Conservation (phyloP, 352 stramenopile genomes). For the Globisporangium alternatum region DNA sequence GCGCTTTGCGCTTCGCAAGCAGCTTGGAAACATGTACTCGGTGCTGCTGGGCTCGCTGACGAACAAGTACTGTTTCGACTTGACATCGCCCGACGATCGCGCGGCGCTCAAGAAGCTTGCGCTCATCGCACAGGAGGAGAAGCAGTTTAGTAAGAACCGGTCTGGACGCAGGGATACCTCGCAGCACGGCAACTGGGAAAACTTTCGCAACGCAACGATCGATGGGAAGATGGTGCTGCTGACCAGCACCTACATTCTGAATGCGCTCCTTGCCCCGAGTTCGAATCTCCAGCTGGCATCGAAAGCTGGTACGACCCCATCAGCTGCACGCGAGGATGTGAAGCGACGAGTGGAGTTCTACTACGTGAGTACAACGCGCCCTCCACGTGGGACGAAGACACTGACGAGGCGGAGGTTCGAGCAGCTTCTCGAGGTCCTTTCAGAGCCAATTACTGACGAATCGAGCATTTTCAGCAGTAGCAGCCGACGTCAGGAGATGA, state of each 20-base stretch:
- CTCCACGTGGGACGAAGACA: slow-evolving; percentile 47
- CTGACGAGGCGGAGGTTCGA: slow-evolving; percentile 54
- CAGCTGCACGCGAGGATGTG: background rate
- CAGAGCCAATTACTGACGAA: background rate
- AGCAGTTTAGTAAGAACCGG: slow-evolving; percentile 56
- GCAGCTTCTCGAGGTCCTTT: slow-evolving; percentile 45
- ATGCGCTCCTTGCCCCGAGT: slow-evolving; percentile 43
- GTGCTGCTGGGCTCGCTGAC: slow-evolving; percentile 68
- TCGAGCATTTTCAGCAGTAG: background rate
- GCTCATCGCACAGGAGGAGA: slow-evolving; percentile 69
- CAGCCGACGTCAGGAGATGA: background rate
- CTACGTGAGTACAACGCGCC: slow-evolving; percentile 81
- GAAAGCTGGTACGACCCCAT: background rate
- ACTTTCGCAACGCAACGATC: slow-evolving; percentile 81
- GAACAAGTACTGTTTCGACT: slow-evolving; percentile 61
- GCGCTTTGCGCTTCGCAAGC: slow-evolving; percentile 45
- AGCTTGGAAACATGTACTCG: slow-evolving; percentile 59
- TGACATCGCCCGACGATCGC: slow-evolving; percentile 36
- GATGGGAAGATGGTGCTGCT: slow-evolving; percentile 58
- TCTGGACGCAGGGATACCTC: slow-evolving; percentile 62
- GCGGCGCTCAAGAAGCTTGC: slow-evolving; percentile 55
- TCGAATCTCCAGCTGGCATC: background rate
- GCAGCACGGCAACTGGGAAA: slow-evolving; percentile 88
- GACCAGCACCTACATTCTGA: slow-evolving; percentile 72
- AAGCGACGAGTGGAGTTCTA: slow-evolving; percentile 48